Evolutionary conservation across 805 yeast species (phyloP).

Genomic region (Yamadazyma philogaea): DNA sequence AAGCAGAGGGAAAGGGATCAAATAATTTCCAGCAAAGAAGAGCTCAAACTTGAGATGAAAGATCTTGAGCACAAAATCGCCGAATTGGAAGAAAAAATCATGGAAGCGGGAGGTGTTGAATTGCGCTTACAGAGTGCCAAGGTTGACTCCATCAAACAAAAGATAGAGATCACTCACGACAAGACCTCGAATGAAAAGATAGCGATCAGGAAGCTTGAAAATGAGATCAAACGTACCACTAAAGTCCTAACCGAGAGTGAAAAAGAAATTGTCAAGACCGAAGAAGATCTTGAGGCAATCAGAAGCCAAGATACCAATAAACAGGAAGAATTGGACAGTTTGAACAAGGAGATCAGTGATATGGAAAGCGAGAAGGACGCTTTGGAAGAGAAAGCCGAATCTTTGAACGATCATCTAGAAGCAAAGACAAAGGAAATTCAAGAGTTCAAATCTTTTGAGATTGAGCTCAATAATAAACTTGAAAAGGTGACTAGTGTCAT

Average conservation of each 20-base stretch:
- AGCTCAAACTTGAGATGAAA: conserved; percentile 51
- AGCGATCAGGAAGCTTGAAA: conserved; percentile 57
- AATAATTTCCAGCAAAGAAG: conserved; percentile 18
- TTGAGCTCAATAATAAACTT: conserved; percentile 61
- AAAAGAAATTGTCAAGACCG: conserved; percentile 38
- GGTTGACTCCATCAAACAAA: conserved; percentile 71
- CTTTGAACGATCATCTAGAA: conserved; percentile 23
- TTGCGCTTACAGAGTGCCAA: conserved; percentile 75
- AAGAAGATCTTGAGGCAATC: conserved; percentile 22
- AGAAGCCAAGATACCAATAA: conserved; percentile 19
- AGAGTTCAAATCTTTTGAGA: conserved; percentile 58
- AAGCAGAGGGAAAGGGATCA: conserved; percentile 16
- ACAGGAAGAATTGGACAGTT: conserved; percentile 30
- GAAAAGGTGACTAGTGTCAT: conserved; percentile 48
- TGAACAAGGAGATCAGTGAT: conserved; percentile 27
- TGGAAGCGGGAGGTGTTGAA: conserved; percentile 89
- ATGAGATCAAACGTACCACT: conserved; percentile 55
- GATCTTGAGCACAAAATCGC: conserved; percentile 56
- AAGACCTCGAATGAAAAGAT: conserved; percentile 57
- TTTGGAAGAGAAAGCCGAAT: conserved; percentile 38
- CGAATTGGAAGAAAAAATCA: conserved; percentile 66
- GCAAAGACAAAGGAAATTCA: conserved; percentile 48
- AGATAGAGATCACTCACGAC: conserved; percentile 56
- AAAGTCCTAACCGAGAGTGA: conserved; percentile 47
- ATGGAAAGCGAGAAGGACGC: conserved; percentile 40